Base-by-base conservation (phyloP, 1,284 basidiomycete species). In the Ustilago cynodontis region DNA sequence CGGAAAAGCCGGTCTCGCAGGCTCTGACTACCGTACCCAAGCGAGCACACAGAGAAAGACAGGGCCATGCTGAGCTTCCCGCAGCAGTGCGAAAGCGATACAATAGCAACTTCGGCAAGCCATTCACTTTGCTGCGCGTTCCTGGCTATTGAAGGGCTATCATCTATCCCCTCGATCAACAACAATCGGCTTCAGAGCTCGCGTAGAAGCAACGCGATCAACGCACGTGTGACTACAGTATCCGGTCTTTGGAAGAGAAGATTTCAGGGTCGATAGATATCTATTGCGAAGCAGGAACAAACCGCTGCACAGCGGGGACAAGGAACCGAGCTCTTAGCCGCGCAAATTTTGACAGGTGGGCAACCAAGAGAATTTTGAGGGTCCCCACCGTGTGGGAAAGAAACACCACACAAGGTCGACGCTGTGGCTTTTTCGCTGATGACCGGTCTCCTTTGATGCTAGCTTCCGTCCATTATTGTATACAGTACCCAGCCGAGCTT, bases 161-260 rank as follows among this genome's bases (percentile, higher is more conserved):
- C 14, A 13, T 49, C 47, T 49, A 28, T 49, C 24, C 47, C 47
- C 47, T 28, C 24, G 14, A 49, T 49, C 41, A 49, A 26, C 47
- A 49, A 49, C 47, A 49, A 49, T 43, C 18, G n/a, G 41, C n/a
- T 16, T 20, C 24, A 28, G 6, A 49, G 47, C 47, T 49, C 47
- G 24, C 47, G 47, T 49, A 29, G 47, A 49, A 49, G 22, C 47
- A 49, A 49, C 26, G 22, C 47, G 47, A 28, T 49, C 47, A 26
- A 49, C 47, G 47, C 47, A 49, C 47, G 0, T 49, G 47, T 28
- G 13, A n/a, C 5, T 49, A n/a, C n/a, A n/a, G n/a, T n/a, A 2
- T 24, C 35, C 14, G 35, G 35, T 37, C 35, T 37, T 37, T 37
- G 35, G 14, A 37, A 10, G 35, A 9, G 8, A 20, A 20, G 43